Base-by-base conservation (phyloP, 1,284 basidiomycete genomes). In the Ceratobasidium sp. region DNA sequence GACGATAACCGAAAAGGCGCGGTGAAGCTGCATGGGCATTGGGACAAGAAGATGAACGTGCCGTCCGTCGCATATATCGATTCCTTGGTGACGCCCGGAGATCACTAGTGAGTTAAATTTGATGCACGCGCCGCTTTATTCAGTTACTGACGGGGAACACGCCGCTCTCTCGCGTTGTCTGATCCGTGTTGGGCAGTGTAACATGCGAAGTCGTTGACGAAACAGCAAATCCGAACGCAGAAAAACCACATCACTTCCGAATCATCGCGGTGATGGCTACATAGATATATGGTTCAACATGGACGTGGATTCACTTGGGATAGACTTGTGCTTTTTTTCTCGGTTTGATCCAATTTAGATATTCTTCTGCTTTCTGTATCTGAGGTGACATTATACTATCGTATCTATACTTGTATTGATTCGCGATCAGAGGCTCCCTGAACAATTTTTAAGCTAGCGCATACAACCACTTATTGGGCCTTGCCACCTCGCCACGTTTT, bases 261-360 rank as follows among this genome's bases (percentile, higher is more conserved):
- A 74, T 79, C 28, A 77, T 77, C 33, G 78, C 78, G n/a, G 48
- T 79, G 26, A 77, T 78, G 74, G 69, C 79, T 48, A 78, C 73
- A 26, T 78, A 77, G 67, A 56, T 44, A 38, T 23, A 26, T 40
- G 42, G 20, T 50, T 64, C 6, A 62, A 38, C 26, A n/a, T 48
- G 33, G 10, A 42, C 59, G 33, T 40, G 1, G 33, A 33, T 33
- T 33, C 33, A 33, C 33, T 66, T 23, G 20, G 17, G 13, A 26
- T 50, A 50, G 44, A 67, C 38, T 44, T 42, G 2, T 33, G 23
- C 20, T 44, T 44, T 42, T 20, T 20, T n/a, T 44, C 5, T 20
- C 17, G 42, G 10, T n/a, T 64, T 23, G 40, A 40, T 64, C 3
- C 20, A 42, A 40, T 44, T 17, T 23, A 13, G 28, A 28, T 17